These are phyloP conservation scores for Stagonosporopsis chrysanthemi DNA, from an alignment of 2,329 filamentous ascomycete genomes.

Conservation along the genomic window DNA sequence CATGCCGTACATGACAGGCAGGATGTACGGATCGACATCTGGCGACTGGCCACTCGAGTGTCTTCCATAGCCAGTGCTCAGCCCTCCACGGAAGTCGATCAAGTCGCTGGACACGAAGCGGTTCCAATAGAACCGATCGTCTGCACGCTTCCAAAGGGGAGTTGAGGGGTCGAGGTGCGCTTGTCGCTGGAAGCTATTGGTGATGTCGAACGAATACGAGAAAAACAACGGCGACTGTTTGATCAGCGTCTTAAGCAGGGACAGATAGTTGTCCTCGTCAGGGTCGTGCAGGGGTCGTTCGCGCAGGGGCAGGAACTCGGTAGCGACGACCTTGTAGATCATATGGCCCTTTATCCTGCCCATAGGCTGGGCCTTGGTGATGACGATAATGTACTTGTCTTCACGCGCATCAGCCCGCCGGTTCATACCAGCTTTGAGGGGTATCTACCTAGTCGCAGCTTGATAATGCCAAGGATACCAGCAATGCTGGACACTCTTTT, in stretches of 20 bases:
- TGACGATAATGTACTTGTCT: constrained; percentile 96
- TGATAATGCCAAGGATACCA: constrained; percentile 92
- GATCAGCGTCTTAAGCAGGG: constrained; percentile 80
- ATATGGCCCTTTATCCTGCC: constrained; percentile 93
- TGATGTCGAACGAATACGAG: constrained; percentile 95
- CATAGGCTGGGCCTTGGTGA: constrained; percentile 91
- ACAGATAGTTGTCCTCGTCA: constrained; percentile 91
- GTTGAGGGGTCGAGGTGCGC: constrained; percentile 73
- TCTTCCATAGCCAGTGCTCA: constrained; percentile 59
- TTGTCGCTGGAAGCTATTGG: constrained; percentile 95
- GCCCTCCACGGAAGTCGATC: constrained; percentile 81
- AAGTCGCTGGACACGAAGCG: constrained; percentile 88
- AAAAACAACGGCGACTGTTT: constrained; percentile 94
- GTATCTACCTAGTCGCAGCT: constrained; percentile 80
- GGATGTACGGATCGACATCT: constrained; percentile 86
- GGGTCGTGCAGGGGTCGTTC: constrained; percentile 90
- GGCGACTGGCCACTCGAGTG: constrained; percentile 74
- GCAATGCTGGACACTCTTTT: constrained; percentile 93
- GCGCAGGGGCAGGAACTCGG: constrained; percentile 91
- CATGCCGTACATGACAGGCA: constrained; percentile 97
- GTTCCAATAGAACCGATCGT: constrained; percentile 99
- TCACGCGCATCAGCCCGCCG: constrained; percentile 28
- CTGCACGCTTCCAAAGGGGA: constrained; percentile 89
- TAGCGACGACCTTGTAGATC: constrained; percentile 90
- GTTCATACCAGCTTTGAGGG: constrained; percentile 2